phyloP scores from a whole-genome alignment of 148 eudicot species.

The Euryodendron excelsum region DNA sequence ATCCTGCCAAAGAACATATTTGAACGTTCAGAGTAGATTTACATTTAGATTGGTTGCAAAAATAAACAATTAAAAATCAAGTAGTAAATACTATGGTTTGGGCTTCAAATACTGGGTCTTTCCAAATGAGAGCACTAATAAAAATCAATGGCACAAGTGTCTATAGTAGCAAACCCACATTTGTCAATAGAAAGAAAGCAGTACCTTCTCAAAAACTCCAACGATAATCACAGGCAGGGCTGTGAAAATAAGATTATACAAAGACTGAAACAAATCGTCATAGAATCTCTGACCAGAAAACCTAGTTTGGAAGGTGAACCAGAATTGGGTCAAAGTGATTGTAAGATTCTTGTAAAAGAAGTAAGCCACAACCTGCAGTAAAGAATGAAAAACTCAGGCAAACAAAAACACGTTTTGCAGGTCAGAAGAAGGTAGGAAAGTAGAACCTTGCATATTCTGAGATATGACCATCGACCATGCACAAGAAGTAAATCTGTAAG shows the following conservation, averaged over 20 bases:
- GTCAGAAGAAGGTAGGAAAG: not conserved
- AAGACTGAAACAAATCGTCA: slow-evolving; percentile 98
- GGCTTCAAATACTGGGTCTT: not conserved
- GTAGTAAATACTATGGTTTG: not conserved
- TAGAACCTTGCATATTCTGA: slow-evolving; percentile 87
- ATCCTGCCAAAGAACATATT: slow-evolving; percentile 50
- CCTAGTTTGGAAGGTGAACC: slow-evolving; percentile 93
- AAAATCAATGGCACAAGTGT: not conserved
- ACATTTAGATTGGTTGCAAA: not conserved
- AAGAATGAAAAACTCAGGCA: slow-evolving; percentile 6
- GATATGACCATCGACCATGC: slow-evolving; percentile 99
- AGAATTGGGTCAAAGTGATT: slow-evolving; percentile 91
- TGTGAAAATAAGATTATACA: slow-evolving; percentile 85
- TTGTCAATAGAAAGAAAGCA: not conserved
- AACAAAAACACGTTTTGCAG: not conserved
- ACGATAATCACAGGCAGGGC: slow-evolving; percentile 84
- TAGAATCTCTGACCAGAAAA: slow-evolving; percentile 97
- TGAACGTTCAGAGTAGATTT: not conserved
- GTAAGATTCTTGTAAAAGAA: slow-evolving; percentile 95
- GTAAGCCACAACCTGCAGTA: slow-evolving; percentile 83
- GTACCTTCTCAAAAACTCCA: slow-evolving; percentile 95
- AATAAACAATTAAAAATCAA: not conserved
- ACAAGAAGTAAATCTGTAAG: slow-evolving; percentile 92
- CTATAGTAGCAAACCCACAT: not conserved
- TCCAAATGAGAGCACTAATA: not conserved